Conservation (phyloP, 1,139 yeast genomes). For the Geotrichum candidum region DNA sequence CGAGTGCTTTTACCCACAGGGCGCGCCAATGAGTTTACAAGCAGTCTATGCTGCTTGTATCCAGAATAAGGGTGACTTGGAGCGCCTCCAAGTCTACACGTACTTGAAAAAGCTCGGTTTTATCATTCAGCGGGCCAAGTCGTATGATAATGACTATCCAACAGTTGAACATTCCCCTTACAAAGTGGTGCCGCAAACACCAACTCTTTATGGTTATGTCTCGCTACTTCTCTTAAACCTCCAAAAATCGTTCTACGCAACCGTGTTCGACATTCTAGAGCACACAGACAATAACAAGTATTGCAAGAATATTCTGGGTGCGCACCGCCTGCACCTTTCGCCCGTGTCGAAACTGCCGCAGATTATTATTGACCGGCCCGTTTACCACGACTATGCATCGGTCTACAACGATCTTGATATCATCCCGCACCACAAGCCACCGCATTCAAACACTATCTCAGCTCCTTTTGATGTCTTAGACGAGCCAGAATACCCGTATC, state of each 20-base stretch:
- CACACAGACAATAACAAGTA: not conserved
- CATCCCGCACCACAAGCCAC: slow-evolving; percentile 24
- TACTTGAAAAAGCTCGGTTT: slow-evolving; percentile 77
- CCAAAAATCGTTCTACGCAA: slow-evolving; percentile 24
- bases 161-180: slow-evolving; percentile 10
- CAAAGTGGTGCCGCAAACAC: slow-evolving; percentile 15
- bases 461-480: not conserved
- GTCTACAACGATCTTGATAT: slow-evolving; percentile 23
- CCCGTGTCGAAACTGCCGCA: not conserved
- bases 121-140: slow-evolving; percentile 45
- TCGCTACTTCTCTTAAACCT: slow-evolving; percentile 4
- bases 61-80: slow-evolving; percentile 42
- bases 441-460: slow-evolving; percentile 15
- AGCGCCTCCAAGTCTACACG: slow-evolving; percentile 64
- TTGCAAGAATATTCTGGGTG: not conserved
- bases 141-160: slow-evolving; percentile 18
- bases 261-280: slow-evolving; percentile 21
- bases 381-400: slow-evolving; percentile 20
- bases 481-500: slow-evolving; percentile 21
- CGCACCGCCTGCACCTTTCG: not conserved
- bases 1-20: slow-evolving; percentile 44
- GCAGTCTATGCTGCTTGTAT: slow-evolving; percentile 56
- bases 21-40: slow-evolving; percentile 53
- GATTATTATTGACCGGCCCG: slow-evolving; percentile 1
- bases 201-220: not conserved